Evolutionary conservation across 2,329 filamentous ascomycete species (phyloP).

Genomic region (Cadophora gregata): DNA sequence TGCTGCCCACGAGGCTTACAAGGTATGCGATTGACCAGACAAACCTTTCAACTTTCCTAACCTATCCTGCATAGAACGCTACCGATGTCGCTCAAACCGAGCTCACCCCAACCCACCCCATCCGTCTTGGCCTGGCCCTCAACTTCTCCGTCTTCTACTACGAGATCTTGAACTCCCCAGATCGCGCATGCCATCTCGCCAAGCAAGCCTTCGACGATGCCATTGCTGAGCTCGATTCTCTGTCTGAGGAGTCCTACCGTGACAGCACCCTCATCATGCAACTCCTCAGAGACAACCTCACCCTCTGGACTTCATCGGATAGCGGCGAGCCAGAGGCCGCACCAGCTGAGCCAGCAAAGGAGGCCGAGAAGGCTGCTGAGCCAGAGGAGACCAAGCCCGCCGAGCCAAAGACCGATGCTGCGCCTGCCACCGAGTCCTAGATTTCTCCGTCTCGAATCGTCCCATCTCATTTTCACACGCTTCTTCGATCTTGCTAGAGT

Average conservation of each 20-base stretch:
- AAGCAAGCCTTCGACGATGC: conserved; percentile 99
- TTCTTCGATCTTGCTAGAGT: conserved; percentile 43
- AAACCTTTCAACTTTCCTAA: conserved; percentile 22
- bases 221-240: conserved; percentile 94
- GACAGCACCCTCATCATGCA: conserved; percentile 99
- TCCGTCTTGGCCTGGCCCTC: conserved; percentile 94
- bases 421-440: conserved; percentile 61
- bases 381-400: conserved; percentile 51
- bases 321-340: conserved; percentile 75
- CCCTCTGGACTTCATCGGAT: conserved; percentile 96
- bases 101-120: conserved; percentile 95
- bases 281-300: conserved; percentile 96
- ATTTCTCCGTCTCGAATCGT: conserved; percentile 46
- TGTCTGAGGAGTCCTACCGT: conserved; percentile 97
- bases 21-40: conserved; percentile 63
- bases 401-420: conserved; percentile 41
- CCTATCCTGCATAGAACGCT: conserved; percentile 68
- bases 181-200: conserved; percentile 96
- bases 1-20: conserved; percentile 93
- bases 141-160: conserved; percentile 99
- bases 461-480: conserved; percentile 48
- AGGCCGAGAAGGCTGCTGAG: conserved; percentile 59
- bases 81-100: conserved; percentile 98
- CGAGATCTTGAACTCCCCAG: conserved; percentile 97
- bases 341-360: conserved; percentile 65